Evolutionary conservation across 108 stramenopile genomes (phyloP).

Genomic region (Skeletonema marinoi): DNA sequence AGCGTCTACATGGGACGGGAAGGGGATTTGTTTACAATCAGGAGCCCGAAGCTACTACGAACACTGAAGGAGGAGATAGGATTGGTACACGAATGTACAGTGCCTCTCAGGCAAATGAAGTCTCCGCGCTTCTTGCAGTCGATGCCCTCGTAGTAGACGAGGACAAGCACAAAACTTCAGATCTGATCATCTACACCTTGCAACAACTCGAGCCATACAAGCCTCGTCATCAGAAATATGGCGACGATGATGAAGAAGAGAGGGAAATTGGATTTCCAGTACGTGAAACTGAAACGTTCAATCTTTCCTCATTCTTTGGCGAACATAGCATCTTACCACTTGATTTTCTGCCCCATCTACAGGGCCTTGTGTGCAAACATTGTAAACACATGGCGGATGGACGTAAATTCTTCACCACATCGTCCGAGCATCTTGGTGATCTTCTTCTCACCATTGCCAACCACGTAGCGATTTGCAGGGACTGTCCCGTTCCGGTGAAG

Average conservation of each 20-base stretch:
- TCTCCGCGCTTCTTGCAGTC: background rate
- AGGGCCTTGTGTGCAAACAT: slow-evolving; percentile 44
- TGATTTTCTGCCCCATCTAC: background rate
- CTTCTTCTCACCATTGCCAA: slow-evolving; percentile 41
- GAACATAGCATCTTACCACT: slow-evolving; percentile 11
- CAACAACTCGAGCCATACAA: slow-evolving; percentile 36
- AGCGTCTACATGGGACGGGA: slow-evolving; percentile 22
- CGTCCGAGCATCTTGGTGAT: slow-evolving; percentile 41
- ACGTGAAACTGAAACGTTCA: slow-evolving; percentile 1
- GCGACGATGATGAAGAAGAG: slow-evolving; percentile 25
- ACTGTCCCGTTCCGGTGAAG: slow-evolving; percentile 32
- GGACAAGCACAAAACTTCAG: slow-evolving; percentile 3
- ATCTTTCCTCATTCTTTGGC: background rate
- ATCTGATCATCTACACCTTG: slow-evolving; percentile 41
- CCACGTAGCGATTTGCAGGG: slow-evolving; percentile 40
- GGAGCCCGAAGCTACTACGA: background rate
- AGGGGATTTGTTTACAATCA: background rate
- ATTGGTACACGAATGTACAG: background rate
- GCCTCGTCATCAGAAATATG: slow-evolving; percentile 4
- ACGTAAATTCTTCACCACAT: slow-evolving; percentile 49
- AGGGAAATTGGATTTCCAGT: slow-evolving; percentile 45
- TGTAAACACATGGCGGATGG: slow-evolving; percentile 21
- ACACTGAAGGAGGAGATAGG: slow-evolving; percentile 8
- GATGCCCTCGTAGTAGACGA: slow-evolving; percentile 8
- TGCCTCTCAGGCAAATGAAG: background rate